Evolutionary conservation across 2,329 filamentous ascomycete genomes (phyloP).

Genomic region (Colletotrichum sp.): DNA sequence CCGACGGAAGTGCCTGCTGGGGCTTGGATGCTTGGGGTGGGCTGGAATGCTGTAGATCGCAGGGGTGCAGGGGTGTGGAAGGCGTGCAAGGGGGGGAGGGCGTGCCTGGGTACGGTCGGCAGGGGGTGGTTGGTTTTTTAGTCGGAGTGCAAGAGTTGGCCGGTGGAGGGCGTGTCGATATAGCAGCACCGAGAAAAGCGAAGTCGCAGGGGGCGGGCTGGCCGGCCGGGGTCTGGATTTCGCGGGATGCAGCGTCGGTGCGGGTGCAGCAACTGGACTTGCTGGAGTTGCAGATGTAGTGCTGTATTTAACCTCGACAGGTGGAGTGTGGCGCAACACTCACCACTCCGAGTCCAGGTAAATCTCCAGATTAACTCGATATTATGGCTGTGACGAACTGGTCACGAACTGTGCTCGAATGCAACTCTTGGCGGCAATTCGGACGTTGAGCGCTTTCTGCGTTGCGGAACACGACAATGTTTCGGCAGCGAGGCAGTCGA

Average conservation of each 20-base stretch:
- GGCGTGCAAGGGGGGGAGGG: conserved; percentile 10
- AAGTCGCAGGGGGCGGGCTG: conserved; percentile 13
- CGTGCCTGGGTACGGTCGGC: neutral
- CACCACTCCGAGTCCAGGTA: neutral
- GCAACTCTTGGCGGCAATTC: neutral
- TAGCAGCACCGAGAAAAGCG: neutral
- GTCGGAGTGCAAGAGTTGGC: neutral
- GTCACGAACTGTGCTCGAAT: neutral
- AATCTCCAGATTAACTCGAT: neutral
- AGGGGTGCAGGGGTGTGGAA: conserved; percentile 14
- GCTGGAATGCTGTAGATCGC: conserved; percentile 21
- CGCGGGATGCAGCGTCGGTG: conserved; percentile 17
- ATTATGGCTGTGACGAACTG: neutral
- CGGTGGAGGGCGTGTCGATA: neutral
- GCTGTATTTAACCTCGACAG: conserved; percentile 7
- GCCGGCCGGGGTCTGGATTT: conserved; percentile 18
- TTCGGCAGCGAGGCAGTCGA: neutral
- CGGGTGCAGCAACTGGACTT: neutral
- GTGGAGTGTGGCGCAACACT: neutral
- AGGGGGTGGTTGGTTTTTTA: conserved; percentile 9
- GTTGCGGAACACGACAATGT: neutral
- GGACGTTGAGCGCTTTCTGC: neutral
- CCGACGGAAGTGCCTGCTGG: conserved; percentile 19
- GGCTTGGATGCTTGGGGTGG: conserved; percentile 22
- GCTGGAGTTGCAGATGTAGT: neutral